These are phyloP conservation scores for Leccinum variabile DNA, from an alignment of 1,284 basidiomycete species.

Conservation along the genomic window DNA sequence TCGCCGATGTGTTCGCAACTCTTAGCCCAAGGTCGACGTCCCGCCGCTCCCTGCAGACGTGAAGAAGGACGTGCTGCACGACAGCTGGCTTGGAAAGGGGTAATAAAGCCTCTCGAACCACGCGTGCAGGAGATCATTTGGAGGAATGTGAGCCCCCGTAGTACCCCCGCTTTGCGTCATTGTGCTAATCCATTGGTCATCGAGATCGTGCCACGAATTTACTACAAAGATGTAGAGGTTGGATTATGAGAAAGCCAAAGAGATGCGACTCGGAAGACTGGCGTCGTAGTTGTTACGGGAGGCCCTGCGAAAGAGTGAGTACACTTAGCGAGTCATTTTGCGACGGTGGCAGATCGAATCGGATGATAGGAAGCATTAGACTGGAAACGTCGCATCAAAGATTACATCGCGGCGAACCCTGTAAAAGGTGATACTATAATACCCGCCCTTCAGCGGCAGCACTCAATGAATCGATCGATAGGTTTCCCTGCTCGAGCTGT, in stretches of 20 bases:
- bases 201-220: constrained; percentile 58
- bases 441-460: no score
- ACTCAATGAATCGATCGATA: no score
- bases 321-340: background rate
- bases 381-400: no score
- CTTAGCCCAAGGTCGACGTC: constrained; percentile 12
- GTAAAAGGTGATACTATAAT: no score
- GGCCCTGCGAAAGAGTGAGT: constrained; percentile 52
- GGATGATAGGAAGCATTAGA: no score
- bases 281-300: constrained; percentile 59
- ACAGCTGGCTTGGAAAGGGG: constrained; percentile 54
- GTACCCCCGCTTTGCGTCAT: background rate
- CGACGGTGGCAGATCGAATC: background rate
- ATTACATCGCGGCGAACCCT: no score
- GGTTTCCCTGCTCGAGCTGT: no score
- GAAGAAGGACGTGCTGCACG: constrained; percentile 57
- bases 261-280: constrained; percentile 48
- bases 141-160: constrained; percentile 38
- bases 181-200: background rate
- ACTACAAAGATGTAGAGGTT: constrained; percentile 48
- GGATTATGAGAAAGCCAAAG: constrained; percentile 44
- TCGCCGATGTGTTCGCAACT: constrained; percentile 33
- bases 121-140: constrained; percentile 48
- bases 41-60: constrained; percentile 51
- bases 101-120: constrained; percentile 50